These are phyloP conservation scores for Pelargonium myrrhifolium DNA, from an alignment of 441 rosid genomes.

Conservation along the genomic window DNA sequence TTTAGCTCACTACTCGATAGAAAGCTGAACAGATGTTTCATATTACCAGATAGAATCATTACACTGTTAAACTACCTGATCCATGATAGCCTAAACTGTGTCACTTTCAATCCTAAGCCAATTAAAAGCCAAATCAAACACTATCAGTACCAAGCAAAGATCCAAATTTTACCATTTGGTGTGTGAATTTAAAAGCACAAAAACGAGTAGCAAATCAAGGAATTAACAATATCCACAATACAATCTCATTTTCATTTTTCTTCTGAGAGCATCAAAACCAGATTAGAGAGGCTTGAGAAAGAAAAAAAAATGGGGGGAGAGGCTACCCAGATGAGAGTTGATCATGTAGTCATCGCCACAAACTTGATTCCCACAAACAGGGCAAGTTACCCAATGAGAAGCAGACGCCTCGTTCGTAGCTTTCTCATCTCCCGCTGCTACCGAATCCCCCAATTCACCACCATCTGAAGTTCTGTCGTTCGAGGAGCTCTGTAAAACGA, in stretches of 20 bases:
- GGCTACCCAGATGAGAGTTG: conserved; percentile 59
- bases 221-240: not conserved
- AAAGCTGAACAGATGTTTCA: too few relatives aligned
- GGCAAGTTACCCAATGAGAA: conserved; percentile 34
- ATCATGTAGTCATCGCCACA: conserved; percentile 35
- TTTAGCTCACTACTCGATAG: too few relatives aligned
- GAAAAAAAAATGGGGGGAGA: too few relatives aligned
- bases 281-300: not conserved
- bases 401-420: too few relatives aligned
- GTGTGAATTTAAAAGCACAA: not conserved
- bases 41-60: not conserved
- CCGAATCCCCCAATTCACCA: conserved; percentile 11
- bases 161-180: not conserved
- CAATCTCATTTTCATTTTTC: not conserved
- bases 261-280: not conserved
- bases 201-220: too few relatives aligned
- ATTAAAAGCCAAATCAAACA: not conserved
- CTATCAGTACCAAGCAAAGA: not conserved
- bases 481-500: too few relatives aligned
- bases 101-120: not conserved
- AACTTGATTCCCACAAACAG: conserved; percentile 42
- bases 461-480: conserved; percentile 5
- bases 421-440: conserved; percentile 16
- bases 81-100: not conserved
- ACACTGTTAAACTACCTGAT: not conserved